A percentile compares a stretch with the other conserved stretches of the same genome.
Evolutionary conservation across 2,329 filamentous ascomycete genomes (phyloP).

Genomic region (Pyricularia sp.): DNA sequence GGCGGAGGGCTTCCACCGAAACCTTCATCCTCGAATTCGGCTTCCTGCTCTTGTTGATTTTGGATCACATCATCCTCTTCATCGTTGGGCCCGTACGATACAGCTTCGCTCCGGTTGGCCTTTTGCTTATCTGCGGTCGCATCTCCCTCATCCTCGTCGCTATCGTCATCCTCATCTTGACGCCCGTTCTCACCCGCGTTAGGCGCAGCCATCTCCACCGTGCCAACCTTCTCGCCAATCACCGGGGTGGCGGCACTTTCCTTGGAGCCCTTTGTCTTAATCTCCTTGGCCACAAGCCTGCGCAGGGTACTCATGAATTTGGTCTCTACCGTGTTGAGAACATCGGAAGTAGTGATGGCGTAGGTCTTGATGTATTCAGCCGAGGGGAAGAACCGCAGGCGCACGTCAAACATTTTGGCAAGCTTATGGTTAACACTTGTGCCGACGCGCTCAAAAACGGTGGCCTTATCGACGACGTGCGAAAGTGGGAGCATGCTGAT

Average conservation of each 20-base stretch:
- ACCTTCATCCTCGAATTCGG: constrained; percentile 42
- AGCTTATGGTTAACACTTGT: constrained; percentile 53
- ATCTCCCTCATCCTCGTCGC: constrained; percentile 67
- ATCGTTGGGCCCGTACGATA: constrained; percentile 85
- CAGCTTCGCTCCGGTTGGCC: constrained; percentile 65
- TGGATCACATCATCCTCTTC: constrained; percentile 76
- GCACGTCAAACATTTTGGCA: constrained; percentile 76
- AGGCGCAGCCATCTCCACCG: constrained; percentile 35
- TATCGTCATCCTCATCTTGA: constrained; percentile 49
- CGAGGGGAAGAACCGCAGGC: constrained; percentile 70
- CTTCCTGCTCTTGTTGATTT: constrained; percentile 45
- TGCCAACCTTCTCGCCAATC: constrained; percentile 44
- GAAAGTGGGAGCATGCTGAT: constrained; percentile 78
- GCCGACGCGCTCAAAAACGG: constrained; percentile 67
- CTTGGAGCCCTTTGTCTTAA: constrained; percentile 60
- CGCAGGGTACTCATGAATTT: constrained; percentile 65
- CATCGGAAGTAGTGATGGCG: constrained; percentile 65
- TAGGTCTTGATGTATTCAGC: constrained; percentile 78
- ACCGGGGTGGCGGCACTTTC: constrained; percentile 62
- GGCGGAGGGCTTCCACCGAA: constrained; percentile 33
- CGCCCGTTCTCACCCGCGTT: constrained; percentile 22
- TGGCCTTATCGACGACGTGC: constrained; percentile 70
- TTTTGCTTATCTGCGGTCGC: constrained; percentile 61
- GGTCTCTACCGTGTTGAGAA: constrained; percentile 65
- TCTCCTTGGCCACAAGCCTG: constrained; percentile 57